Percentiles rank a stretch among this genome's conserved stretches.
phyloP scores from a whole-genome alignment of 371 early-diverging fungal genomes.

The Cokeromyces recurvatus region DNA sequence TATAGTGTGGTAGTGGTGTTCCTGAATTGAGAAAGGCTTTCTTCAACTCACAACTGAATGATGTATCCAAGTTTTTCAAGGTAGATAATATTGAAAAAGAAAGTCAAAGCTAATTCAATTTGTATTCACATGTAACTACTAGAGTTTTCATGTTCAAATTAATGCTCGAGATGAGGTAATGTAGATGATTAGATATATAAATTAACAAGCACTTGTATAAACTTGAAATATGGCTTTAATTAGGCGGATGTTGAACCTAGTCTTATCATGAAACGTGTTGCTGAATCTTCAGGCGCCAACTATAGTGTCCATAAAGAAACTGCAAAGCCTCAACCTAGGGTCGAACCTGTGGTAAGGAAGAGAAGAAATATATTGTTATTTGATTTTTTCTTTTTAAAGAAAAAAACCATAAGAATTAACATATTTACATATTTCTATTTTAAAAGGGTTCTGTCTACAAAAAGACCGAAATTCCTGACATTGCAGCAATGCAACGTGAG shows the following conservation, averaged over 20 bases:
- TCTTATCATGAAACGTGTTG: conserved; percentile 81
- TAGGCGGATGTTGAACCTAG: conserved; percentile 78
- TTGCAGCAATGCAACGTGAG: conserved; percentile 57
- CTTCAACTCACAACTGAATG: conserved; percentile 77
- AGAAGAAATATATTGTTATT: no score
- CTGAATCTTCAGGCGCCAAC: conserved; percentile 84
- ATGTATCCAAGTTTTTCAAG: conserved; percentile 75
- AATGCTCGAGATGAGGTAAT: conserved; percentile 77
- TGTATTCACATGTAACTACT: not conserved
- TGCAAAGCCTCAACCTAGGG: conserved; percentile 32
- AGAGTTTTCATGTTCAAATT: conserved; percentile 87
- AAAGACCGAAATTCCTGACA: conserved; percentile 61
- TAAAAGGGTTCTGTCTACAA: conserved; percentile 57
- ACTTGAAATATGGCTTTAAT: not conserved
- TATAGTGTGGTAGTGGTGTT: conserved; percentile 90
- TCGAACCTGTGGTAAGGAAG: conserved; percentile 53
- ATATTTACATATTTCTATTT: not conserved
- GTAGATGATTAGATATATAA: no score
- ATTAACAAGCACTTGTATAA: not conserved
- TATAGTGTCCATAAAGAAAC: conserved; percentile 77
- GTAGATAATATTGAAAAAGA: conserved; percentile 29
- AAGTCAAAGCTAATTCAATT: not conserved
- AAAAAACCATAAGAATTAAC: not conserved
- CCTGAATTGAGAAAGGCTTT: conserved; percentile 88
- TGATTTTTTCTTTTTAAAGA: not conserved